phyloP scores from a whole-genome alignment of 2,329 filamentous ascomycete species.

The Cyphellophora europaea region DNA sequence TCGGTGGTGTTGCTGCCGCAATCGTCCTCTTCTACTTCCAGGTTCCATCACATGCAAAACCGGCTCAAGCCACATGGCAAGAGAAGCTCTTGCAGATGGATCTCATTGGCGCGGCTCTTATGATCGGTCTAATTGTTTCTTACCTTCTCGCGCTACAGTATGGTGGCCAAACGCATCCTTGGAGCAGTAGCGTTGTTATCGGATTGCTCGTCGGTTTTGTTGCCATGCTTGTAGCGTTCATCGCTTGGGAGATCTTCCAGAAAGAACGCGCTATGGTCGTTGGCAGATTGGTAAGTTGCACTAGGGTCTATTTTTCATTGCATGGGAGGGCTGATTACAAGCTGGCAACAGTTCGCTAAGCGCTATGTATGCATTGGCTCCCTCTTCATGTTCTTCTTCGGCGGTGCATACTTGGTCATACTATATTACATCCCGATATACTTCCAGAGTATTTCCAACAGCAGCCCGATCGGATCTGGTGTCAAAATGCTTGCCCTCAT shows the following conservation, averaged over 20 bases:
- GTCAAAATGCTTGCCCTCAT: slow-evolving; percentile 29
- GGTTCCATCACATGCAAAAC: slow-evolving; percentile 9
- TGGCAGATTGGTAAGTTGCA: slow-evolving; percentile 20
- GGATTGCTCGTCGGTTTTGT: slow-evolving; percentile 43
- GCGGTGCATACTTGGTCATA: slow-evolving; percentile 19
- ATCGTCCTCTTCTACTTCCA: slow-evolving; percentile 22
- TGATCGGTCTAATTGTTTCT: slow-evolving; percentile 44
- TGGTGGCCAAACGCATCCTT: slow-evolving; percentile 45
- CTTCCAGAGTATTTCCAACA: slow-evolving; percentile 31
- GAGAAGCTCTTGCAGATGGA: slow-evolving; percentile 36
- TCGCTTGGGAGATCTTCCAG: slow-evolving; percentile 25
- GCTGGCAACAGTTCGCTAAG: no score
- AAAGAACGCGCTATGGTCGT: slow-evolving; percentile 19
- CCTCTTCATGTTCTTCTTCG: slow-evolving; percentile 20
- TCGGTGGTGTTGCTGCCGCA: slow-evolving; percentile 24
- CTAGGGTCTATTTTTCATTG: slow-evolving; percentile 2
- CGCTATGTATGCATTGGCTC: slow-evolving; percentile 23
- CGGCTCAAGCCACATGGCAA: slow-evolving; percentile 8
- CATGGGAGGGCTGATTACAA: no score
- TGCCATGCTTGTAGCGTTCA: slow-evolving; percentile 27
- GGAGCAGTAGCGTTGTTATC: slow-evolving; percentile 40
- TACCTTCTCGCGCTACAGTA: slow-evolving; percentile 49
- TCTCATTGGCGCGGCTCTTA: slow-evolving; percentile 43
- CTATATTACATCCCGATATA: slow-evolving; percentile 29
- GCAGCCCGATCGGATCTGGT: slow-evolving; percentile 28